These are phyloP conservation scores for Aureobasidium musti DNA, from an alignment of 2,329 filamentous ascomycete genomes.

Conservation along the genomic window DNA sequence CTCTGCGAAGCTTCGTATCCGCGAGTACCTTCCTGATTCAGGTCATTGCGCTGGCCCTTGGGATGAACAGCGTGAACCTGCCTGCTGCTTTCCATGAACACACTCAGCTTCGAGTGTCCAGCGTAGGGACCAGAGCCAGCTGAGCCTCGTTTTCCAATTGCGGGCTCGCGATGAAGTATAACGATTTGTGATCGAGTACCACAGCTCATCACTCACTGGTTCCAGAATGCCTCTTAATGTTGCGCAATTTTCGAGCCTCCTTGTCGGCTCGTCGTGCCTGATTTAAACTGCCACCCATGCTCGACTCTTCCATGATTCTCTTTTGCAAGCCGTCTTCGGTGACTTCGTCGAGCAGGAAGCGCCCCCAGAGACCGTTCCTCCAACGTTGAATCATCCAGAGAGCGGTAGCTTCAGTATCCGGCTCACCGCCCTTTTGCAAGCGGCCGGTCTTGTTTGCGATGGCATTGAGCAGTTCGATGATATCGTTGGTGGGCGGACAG, in stretches of 20 bases:
- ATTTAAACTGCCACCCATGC: constrained; percentile 60
- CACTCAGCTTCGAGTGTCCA: too few relatives aligned
- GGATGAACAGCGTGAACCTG: background rate
- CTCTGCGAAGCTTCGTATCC: background rate
- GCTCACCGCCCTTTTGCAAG: constrained; percentile 69
- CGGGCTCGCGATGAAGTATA: background rate
- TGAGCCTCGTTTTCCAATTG: background rate
- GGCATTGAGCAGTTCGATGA: constrained; percentile 68
- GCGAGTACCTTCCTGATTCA: background rate
- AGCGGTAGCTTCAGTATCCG: constrained; percentile 71
- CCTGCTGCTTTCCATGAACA: too few relatives aligned
- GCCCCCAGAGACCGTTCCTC: constrained; percentile 73
- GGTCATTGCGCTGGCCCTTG: background rate
- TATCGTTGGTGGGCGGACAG: constrained; percentile 76
- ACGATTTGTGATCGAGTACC: too few relatives aligned
- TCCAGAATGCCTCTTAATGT: constrained; percentile 13
- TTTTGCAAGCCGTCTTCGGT: constrained; percentile 60
- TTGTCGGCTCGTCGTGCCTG: constrained; percentile 70
- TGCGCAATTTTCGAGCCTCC: constrained; percentile 43
- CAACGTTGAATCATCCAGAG: constrained; percentile 80
- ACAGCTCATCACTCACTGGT: constrained; percentile 11
- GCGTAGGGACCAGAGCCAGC: background rate
- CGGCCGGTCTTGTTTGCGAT: constrained; percentile 76
- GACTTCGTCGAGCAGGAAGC: constrained; percentile 78
- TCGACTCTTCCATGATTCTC: constrained; percentile 50